These are phyloP conservation scores for Xylariomycetidae sp. DNA, from an alignment of 2,329 filamentous ascomycete species.

Conservation along the genomic window DNA sequence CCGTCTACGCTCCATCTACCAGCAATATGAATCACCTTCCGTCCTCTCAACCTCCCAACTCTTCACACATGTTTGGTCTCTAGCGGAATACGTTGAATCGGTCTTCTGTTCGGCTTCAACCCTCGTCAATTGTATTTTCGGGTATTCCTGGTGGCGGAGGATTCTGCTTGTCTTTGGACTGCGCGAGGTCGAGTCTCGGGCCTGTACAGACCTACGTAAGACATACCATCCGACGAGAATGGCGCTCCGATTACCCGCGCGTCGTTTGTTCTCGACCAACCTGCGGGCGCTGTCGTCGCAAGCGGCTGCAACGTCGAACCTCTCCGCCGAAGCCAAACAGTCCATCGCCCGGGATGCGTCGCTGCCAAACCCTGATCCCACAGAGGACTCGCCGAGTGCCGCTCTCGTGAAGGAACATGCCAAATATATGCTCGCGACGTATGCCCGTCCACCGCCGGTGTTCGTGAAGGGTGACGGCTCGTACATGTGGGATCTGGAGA, in stretches of 20 bases:
- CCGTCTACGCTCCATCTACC: too few species aligned
- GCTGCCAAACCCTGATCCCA: slow-evolving; percentile 27
- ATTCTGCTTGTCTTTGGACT: too few species aligned
- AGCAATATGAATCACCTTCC: too few species aligned
- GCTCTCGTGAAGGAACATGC: slow-evolving; percentile 70
- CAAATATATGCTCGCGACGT: slow-evolving; percentile 93
- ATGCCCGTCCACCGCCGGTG: slow-evolving; percentile 82
- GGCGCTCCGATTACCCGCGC: slow-evolving; percentile 15
- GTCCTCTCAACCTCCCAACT: too few species aligned
- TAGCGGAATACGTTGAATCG: too few species aligned
- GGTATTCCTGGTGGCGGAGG: too few species aligned
- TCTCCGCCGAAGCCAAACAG: slow-evolving; percentile 18
- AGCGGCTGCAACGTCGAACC: slow-evolving; percentile 16
- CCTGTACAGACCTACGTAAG: too few species aligned
- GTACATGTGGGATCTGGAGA: slow-evolving; percentile 86
- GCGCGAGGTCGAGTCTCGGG: too few species aligned
- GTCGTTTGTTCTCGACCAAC: slow-evolving; percentile 6
- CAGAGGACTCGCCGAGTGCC: slow-evolving; percentile 46
- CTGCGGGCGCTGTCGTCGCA: slow-evolving; percentile 7
- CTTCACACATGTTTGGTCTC: too few species aligned
- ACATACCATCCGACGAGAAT: too few species aligned
- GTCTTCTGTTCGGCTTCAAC: too few species aligned
- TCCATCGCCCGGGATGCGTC: slow-evolving; percentile 22
- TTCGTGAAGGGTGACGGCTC: slow-evolving; percentile 85
- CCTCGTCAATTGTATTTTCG: too few species aligned